Conservation (phyloP, 768 basidiomycete species). For the Russula earlei region DNA sequence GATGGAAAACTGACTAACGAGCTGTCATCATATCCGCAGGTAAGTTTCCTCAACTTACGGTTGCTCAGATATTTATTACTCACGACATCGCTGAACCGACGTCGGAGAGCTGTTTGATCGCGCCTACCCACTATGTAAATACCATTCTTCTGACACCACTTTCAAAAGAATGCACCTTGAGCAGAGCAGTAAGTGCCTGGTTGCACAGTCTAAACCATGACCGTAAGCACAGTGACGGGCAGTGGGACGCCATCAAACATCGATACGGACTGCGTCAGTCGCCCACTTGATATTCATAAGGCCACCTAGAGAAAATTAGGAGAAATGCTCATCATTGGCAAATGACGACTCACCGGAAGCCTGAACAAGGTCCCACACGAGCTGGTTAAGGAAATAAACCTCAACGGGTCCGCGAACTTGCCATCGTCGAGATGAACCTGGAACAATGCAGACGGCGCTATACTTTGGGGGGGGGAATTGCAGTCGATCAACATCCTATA, state of each 20-base stretch:
- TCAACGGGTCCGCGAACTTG: slow-evolving; percentile 20
- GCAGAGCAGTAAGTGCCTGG: slow-evolving; percentile 5
- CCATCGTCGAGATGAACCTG: slow-evolving; percentile 17
- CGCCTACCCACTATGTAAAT: background rate
- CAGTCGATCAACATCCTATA: background rate
- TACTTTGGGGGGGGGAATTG: slow-evolving; percentile 11
- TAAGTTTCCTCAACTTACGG: background rate
- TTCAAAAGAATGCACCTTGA: slow-evolving; percentile 2
- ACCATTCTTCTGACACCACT: background rate
- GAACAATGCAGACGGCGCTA: slow-evolving; percentile 14
- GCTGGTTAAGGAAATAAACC: slow-evolving; percentile 24
- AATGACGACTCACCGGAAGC: slow-evolving; percentile 15
- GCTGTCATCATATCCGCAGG: background rate
- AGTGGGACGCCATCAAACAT: too few relatives aligned
- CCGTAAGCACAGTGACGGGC: background rate
- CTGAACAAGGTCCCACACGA: slow-evolving; percentile 24
- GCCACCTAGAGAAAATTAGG: slow-evolving; percentile 24
- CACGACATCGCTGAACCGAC: slow-evolving; percentile 7
- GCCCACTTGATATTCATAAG: slow-evolving; percentile 32
- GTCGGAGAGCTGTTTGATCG: slow-evolving; percentile 8
- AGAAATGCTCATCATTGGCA: background rate
- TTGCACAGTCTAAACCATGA: background rate
- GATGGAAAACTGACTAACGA: background rate
- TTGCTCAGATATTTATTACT: background rate
- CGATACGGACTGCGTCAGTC: slow-evolving; percentile 24